A percentile compares a stretch with the other conserved stretches of the same genome.
These are phyloP conservation scores for Fusarium oligoseptatum DNA, from an alignment of 2,329 filamentous ascomycete species.

Conservation along the genomic window DNA sequence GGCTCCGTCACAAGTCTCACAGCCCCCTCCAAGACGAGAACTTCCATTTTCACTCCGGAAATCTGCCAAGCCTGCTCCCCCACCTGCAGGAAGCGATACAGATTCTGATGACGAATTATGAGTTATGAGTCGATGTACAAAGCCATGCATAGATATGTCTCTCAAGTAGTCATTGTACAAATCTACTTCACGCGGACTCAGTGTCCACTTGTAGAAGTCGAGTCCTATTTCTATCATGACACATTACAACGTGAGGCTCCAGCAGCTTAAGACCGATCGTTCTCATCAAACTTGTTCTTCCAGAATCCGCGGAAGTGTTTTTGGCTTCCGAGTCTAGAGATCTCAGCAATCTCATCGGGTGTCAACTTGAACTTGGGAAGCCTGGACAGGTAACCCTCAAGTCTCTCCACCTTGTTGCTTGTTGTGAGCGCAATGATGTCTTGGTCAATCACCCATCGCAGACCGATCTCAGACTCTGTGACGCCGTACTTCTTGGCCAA, in stretches of 20 bases:
- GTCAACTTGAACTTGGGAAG: conserved; percentile 70
- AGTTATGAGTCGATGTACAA: conserved; percentile 27
- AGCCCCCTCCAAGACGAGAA: conserved; percentile 55
- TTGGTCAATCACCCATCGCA: conserved; percentile 73
- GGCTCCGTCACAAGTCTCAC: conserved; percentile 28
- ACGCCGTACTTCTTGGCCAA: conserved; percentile 72
- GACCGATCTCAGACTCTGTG: conserved; percentile 65
- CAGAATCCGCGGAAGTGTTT: conserved; percentile 75
- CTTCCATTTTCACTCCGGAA: conserved; percentile 60
- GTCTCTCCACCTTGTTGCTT: conserved; percentile 68
- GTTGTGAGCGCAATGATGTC: conserved; percentile 71
- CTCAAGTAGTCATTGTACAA: background rate
- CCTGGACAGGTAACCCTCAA: conserved; percentile 67
- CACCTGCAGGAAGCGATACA: conserved; percentile 59
- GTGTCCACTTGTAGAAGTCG: background rate
- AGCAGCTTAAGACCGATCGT: conserved; percentile 58
- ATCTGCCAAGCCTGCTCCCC: conserved; percentile 44
- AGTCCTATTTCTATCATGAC: background rate
- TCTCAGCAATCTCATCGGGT: conserved; percentile 68
- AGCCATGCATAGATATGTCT: background rate
- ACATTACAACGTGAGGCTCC: background rate
- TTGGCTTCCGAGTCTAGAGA: conserved; percentile 67
- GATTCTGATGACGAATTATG: conserved; percentile 70
- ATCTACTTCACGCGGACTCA: conserved; percentile 5
- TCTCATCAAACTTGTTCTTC: conserved; percentile 62